Evolutionary conservation across 2,329 filamentous ascomycete genomes (phyloP).

Genomic region (Pyricularia sp.): DNA sequence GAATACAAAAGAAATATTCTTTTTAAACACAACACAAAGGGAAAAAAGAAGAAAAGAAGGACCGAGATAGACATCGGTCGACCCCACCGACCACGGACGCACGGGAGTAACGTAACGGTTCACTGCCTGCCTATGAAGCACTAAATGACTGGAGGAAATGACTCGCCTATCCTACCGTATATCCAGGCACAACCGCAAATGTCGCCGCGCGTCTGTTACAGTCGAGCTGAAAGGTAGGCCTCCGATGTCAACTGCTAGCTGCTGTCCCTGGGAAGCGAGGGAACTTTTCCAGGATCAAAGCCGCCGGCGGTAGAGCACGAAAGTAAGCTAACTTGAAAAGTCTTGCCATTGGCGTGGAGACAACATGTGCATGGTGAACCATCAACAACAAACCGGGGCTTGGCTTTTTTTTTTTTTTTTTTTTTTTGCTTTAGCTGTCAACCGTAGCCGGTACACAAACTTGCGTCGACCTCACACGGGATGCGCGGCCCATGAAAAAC

Average conservation of each 20-base stretch:
- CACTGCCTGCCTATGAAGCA: not conserved
- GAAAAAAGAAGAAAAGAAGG: not conserved
- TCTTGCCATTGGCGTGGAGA: not conserved
- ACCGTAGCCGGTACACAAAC: not conserved
- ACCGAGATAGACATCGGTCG: not conserved
- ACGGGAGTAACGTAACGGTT: not conserved
- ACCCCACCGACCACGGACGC: not conserved
- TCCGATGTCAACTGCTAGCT: not conserved
- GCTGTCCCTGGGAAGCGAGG: not conserved
- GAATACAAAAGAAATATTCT: not conserved
- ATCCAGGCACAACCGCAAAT: not conserved
- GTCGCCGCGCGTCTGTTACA: not conserved
- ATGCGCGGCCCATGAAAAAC: not conserved
- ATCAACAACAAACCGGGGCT: no score
- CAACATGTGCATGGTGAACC: not conserved
- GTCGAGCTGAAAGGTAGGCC: not conserved
- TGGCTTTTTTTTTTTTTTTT: not conserved
- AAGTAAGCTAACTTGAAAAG: not conserved
- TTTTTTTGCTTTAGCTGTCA: not conserved
- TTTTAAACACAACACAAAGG: not conserved
- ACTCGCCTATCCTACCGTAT: not conserved
- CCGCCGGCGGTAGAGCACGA: not conserved
- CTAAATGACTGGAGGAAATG: not conserved
- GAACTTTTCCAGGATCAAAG: not conserved
- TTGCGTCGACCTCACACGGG: not conserved